phyloP scores from a whole-genome alignment of 139 green algal genomes.

The Chlorella sp. region DNA sequence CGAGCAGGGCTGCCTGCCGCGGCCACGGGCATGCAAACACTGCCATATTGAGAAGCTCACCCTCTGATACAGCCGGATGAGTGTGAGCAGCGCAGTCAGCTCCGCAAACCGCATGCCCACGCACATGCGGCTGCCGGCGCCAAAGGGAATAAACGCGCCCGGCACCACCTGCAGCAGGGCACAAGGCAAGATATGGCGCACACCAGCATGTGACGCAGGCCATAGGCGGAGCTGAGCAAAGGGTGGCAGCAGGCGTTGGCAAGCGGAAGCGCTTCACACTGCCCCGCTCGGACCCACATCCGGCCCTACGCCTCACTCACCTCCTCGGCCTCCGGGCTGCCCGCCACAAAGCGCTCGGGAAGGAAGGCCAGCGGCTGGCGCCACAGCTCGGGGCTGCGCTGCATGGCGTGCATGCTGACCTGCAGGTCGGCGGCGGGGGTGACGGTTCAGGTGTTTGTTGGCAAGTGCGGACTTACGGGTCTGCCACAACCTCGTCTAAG shows the following conservation, averaged over 20 bases:
- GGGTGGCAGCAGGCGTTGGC: too few species aligned
- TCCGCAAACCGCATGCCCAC: not conserved
- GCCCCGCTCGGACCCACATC: too few species aligned
- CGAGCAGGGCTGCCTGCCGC: too few species aligned
- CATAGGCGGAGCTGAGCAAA: too few species aligned
- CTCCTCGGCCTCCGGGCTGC: constrained; percentile 13
- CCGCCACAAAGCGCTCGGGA: constrained; percentile 68
- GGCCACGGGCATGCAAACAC: too few species aligned
- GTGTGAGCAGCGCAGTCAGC: not conserved
- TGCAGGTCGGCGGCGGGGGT: not conserved
- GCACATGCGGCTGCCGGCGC: not conserved
- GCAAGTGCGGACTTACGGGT: too few species aligned
- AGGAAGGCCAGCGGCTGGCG: constrained; percentile 47
- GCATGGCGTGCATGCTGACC: constrained; percentile 53
- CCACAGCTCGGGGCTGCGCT: constrained; percentile 61
- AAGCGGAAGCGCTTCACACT: too few species aligned
- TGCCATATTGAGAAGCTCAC: not conserved
- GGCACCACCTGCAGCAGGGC: not conserved
- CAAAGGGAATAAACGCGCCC: not conserved
- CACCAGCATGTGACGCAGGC: too few species aligned
- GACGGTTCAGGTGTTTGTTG: too few species aligned
- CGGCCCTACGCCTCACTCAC: not conserved
- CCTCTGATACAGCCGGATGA: constrained; percentile 17
- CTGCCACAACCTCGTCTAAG: too few species aligned
- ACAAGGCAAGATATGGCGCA: too few species aligned